Evolutionary conservation across 2,329 filamentous ascomycete genomes (phyloP).

Genomic region (Exophiala oligosperma): DNA sequence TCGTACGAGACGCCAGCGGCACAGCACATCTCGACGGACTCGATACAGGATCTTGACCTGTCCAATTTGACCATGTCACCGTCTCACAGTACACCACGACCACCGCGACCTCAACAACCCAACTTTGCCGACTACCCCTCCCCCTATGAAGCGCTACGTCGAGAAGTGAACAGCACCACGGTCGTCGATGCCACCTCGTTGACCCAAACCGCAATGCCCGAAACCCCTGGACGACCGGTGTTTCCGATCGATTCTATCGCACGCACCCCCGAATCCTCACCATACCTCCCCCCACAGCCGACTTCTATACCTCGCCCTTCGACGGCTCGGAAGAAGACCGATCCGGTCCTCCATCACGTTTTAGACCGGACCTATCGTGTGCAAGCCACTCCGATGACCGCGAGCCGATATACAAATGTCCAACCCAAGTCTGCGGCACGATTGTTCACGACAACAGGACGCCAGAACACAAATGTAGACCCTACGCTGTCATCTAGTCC

Average conservation of each 20-base stretch:
- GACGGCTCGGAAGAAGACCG: conserved; percentile 45
- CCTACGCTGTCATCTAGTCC: conserved; percentile 65
- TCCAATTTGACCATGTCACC: conserved; percentile 44
- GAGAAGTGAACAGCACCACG: conserved; percentile 57
- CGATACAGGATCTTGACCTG: conserved; percentile 47
- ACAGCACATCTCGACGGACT: conserved; percentile 32
- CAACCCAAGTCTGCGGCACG: conserved; percentile 22
- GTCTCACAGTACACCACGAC: conserved; percentile 50
- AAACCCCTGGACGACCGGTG: conserved; percentile 24
- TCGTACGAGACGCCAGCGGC: conserved; percentile 44
- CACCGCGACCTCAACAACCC: conserved; percentile 34
- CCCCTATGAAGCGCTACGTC: conserved; percentile 72
- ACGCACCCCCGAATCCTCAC: conserved; percentile 61
- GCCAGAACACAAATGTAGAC: conserved; percentile 12
- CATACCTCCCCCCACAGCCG: conserved; percentile 52
- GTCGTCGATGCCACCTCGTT: conserved; percentile 40
- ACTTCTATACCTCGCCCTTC: conserved; percentile 45
- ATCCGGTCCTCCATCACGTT: conserved; percentile 85
- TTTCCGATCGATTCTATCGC: conserved; percentile 50
- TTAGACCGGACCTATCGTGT: conserved; percentile 94
- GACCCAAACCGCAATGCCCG: conserved; percentile 33
- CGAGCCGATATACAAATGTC: conserved; percentile 21
- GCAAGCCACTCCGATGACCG: conserved; percentile 77
- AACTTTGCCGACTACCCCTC: conserved; percentile 67
- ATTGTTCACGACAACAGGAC: conserved; percentile 35